Base-by-base conservation (phyloP, 805 yeast species). In the Schizosaccharomyces japonicus region DNA sequence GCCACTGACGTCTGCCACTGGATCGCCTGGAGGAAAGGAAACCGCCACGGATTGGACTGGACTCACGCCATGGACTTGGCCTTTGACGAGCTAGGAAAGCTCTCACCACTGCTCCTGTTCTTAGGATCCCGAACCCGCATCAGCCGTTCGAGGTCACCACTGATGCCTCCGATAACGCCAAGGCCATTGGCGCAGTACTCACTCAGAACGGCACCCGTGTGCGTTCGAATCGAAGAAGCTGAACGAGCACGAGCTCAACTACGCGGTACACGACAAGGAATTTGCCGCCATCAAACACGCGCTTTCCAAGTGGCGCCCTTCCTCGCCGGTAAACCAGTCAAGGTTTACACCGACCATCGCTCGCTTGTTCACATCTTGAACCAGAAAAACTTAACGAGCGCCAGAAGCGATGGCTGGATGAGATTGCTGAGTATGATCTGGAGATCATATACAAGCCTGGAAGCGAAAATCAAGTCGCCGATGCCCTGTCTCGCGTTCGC, bases 81-180 rank as follows among this genome's bases (percentile, higher is more conserved):
- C n/a, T n/a, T n/a, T n/a, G n/a, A n/a, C n/a, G n/a, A n/a, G n/a
- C n/a, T n/a, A n/a, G n/a, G n/a, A n/a, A n/a, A n/a, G n/a, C n/a
- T n/a, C 32, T 29, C 11, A 8, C 32, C 8, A 29, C 39, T 15
- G 13, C 29, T 7, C 45, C 46, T 3, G 28, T 45, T 15, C 48
- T 25, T 15, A 30, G 28, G 29, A 40, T 40, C 23, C 23, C 28
- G 8, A 8, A 15, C 28, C n/a, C n/a, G 23, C 29, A 40, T 11
- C 30, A 23, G 26, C 29, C 15, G 11, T 40, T 45, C 15, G n/a
- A 28, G 28, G 47, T 45, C 13, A 28, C 44, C 60, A 60, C 21
- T 8, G 44, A 45, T 15, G 42, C 44, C 25, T 45, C 47, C 10
- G 47, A 45, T 7, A 13, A 15, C 10, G 47, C 47, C 8, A 29